Conservation (phyloP, 2,329 filamentous ascomycete species). For the Sporothrix protearum region DNA sequence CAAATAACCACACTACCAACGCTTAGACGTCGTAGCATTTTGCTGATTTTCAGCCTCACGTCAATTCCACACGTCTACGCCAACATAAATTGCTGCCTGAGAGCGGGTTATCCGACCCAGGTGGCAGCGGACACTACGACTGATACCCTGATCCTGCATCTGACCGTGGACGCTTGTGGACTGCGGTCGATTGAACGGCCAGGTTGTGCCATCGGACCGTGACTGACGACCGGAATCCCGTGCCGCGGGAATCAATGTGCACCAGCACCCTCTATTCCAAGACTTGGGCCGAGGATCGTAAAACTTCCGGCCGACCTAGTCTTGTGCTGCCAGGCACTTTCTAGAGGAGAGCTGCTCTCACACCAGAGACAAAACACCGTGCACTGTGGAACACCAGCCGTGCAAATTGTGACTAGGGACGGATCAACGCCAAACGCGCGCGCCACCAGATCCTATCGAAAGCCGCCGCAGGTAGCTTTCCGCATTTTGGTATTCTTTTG, state of each 20-base stretch:
- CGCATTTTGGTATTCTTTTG: neutral
- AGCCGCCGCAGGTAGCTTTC: neutral
- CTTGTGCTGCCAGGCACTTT: neutral
- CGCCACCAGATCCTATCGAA: neutral
- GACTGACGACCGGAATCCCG: constrained; percentile 35
- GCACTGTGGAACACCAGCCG: constrained; percentile 35
- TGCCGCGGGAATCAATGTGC: constrained; percentile 33
- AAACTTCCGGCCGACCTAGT: neutral
- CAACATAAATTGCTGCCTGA: neutral
- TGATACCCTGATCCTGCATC: neutral
- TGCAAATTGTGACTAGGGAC: constrained; percentile 31
- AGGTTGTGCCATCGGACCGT: constrained; percentile 33
- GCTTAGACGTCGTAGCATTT: too few species aligned
- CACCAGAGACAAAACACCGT: constrained; percentile 25
- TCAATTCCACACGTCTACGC: neutral
- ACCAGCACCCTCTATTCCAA: constrained; percentile 33
- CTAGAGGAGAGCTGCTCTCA: neutral
- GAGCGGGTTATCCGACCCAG: neutral
- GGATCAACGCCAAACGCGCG: constrained; percentile 31
- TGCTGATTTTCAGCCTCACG: too few species aligned
- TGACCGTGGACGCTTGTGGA: neutral
- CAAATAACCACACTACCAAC: too few species aligned
- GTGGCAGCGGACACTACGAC: neutral
- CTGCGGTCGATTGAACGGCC: constrained; percentile 18
- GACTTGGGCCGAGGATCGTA: neutral